Conservation (phyloP, 257 asterid species). For the Solanum habrochaites region DNA sequence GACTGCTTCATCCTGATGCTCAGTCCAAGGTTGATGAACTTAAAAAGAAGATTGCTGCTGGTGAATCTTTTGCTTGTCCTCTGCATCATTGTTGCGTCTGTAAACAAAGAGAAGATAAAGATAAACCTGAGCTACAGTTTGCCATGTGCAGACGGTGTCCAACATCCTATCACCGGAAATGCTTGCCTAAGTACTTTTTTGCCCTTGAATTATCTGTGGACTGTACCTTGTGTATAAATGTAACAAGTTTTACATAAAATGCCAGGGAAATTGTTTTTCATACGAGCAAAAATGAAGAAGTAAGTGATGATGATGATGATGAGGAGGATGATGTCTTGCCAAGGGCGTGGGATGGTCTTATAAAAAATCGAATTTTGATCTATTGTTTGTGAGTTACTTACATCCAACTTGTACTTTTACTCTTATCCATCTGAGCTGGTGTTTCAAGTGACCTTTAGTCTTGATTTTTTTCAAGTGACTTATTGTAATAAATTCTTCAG, state of each 20-base stretch:
- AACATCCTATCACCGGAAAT: constrained; percentile 79
- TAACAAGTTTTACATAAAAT: constrained; percentile 2
- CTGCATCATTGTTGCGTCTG: constrained; percentile 64
- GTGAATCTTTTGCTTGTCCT: constrained; percentile 77
- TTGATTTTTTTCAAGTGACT: neutral
- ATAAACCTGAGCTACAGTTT: constrained; percentile 41
- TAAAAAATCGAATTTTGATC: constrained; percentile 62
- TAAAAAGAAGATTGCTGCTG: constrained; percentile 44
- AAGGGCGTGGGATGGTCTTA: constrained; percentile 86
- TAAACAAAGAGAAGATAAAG: constrained; percentile 54
- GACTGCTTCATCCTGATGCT: constrained; percentile 43
- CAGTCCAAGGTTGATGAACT: constrained; percentile 39
- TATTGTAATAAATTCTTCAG: constrained; percentile 19
- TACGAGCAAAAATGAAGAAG: neutral
- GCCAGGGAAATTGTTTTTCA: constrained; percentile 46
- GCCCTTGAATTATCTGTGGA: neutral
- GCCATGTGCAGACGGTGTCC: constrained; percentile 98
- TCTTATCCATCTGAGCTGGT: neutral
- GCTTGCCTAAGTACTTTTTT: constrained; percentile 68
- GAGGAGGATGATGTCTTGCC: constrained; percentile 13
- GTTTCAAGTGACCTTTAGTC: neutral
- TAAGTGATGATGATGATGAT: neutral
- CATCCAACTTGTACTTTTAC: neutral
- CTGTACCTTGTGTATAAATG: neutral
- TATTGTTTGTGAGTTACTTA: constrained; percentile 68